A percentile compares a stretch with the other conserved stretches of the same genome.
Conservation (phyloP, 192 early-diverging fungal species). For the Coemansia sp. region DNA sequence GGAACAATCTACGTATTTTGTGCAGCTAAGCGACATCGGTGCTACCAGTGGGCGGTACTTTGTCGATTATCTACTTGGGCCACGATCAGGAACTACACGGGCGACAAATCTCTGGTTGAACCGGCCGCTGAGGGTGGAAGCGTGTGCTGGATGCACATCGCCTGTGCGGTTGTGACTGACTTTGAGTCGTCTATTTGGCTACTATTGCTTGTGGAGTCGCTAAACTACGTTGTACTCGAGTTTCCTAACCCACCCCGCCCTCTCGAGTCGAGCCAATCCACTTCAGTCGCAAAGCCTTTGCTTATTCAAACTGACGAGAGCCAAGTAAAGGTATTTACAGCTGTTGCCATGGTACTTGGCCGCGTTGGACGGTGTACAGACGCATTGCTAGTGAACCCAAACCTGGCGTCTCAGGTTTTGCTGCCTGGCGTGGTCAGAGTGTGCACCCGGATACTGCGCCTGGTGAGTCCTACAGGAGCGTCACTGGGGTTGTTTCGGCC, state of each 20-base stretch:
- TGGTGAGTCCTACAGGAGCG: constrained; percentile 13
- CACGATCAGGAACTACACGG: not conserved
- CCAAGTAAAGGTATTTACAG: constrained; percentile 29
- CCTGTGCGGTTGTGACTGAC: not conserved
- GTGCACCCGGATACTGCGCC: constrained; percentile 18
- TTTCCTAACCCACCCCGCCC: not conserved
- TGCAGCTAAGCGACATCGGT: constrained; percentile 25
- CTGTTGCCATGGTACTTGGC: constrained; percentile 21
- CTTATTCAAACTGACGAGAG: constrained; percentile 16
- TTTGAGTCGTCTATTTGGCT: constrained; percentile 22
- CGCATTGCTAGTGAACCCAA: not conserved
- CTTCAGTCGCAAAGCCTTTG: not conserved
- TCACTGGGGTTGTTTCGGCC: constrained; percentile 27
- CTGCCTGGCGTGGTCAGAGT: constrained; percentile 1
- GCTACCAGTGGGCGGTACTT: constrained; percentile 50
- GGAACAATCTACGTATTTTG: constrained; percentile 21
- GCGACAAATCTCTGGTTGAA: constrained; percentile 2
- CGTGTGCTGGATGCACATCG: constrained; percentile 38
- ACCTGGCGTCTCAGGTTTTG: not conserved
- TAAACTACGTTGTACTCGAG: constrained; percentile 15
- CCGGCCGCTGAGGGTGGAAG: constrained; percentile 28
- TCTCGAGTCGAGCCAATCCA: not conserved
- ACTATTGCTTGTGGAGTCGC: constrained; percentile 38
- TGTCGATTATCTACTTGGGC: constrained; percentile 38
- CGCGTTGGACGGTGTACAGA: constrained; percentile 7